Conservation (phyloP, 108 stramenopile species). For the Cyclostephanos invisitatus region DNA sequence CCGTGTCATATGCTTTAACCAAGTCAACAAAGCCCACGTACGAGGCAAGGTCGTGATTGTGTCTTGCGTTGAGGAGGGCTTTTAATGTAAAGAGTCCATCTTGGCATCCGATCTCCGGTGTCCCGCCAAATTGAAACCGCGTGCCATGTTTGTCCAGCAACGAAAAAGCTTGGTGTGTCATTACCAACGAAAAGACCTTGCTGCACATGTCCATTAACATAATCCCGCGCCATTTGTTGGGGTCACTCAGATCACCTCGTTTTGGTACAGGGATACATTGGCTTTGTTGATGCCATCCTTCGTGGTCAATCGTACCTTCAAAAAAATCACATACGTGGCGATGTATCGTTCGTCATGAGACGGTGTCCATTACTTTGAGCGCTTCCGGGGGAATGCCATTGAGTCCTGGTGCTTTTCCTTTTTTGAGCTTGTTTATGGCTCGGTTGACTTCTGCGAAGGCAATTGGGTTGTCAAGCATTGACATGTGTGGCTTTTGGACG, state of each 20-base stretch:
- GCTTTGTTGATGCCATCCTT: slow-evolving; percentile 11
- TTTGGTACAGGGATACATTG: neutral
- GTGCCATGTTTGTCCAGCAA: slow-evolving; percentile 11
- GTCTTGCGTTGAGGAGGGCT: too few relatives aligned
- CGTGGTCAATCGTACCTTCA: neutral
- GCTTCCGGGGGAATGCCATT: slow-evolving; percentile 22
- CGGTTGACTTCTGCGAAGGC: neutral
- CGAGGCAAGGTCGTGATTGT: neutral
- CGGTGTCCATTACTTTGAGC: slow-evolving; percentile 13
- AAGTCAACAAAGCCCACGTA: slow-evolving; percentile 15
- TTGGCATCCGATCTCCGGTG: slow-evolving; percentile 8
- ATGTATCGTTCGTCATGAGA: neutral
- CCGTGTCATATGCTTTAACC: slow-evolving; percentile 37
- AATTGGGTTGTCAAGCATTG: neutral
- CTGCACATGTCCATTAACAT: slow-evolving; percentile 21
- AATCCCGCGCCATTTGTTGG: slow-evolving; percentile 11
- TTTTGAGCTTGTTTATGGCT: slow-evolving; percentile 3
- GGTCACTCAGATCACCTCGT: neutral
- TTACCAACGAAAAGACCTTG: slow-evolving; percentile 4
- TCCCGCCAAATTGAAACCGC: slow-evolving; percentile 19
- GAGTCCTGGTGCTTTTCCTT: slow-evolving; percentile 7
- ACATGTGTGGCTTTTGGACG: neutral
- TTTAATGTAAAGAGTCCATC: slow-evolving; percentile 21
- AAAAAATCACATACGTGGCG: neutral
- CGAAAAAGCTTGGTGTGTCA: neutral